Evolutionary conservation across 192 early-diverging fungal species (phyloP).

Genomic region (Coemansia sp.): DNA sequence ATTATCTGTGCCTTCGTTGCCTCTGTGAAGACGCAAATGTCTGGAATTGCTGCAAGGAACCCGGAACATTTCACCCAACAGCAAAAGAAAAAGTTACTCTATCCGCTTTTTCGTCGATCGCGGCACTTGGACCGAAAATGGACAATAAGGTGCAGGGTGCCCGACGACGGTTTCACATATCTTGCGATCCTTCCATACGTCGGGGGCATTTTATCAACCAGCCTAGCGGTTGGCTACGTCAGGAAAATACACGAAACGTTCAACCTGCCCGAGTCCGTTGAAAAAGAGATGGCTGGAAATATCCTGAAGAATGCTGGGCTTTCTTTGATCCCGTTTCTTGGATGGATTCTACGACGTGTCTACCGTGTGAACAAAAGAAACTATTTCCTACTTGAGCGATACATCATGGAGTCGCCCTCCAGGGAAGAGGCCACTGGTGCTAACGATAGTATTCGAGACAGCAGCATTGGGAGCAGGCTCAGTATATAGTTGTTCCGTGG

Average conservation of each 20-base stretch:
- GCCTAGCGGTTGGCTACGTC: constrained; percentile 29
- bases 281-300: constrained; percentile 23
- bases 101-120: constrained; percentile 26
- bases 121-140: constrained; percentile 41
- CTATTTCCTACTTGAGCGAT: constrained; percentile 28
- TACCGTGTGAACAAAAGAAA: constrained; percentile 41
- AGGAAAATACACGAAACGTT: constrained; percentile 24
- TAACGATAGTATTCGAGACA: background rate
- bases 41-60: background rate
- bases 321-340: constrained; percentile 29
- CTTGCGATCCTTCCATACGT: constrained; percentile 32
- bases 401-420: constrained; percentile 18
- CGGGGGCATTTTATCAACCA: constrained; percentile 28
- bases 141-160: constrained; percentile 26
- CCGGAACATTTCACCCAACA: background rate
- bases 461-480: background rate
- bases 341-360: constrained; percentile 37
- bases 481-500: background rate
- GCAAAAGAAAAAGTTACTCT: constrained; percentile 31
- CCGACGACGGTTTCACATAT: constrained; percentile 29
- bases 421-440: background rate
- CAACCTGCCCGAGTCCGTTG: constrained; percentile 13
- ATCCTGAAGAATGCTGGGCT: constrained; percentile 25
- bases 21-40: background rate
- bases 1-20: background rate